Percentiles rank a stretch among this genome's conserved stretches.
These are phyloP conservation scores for Aspergillus oerlinghausenensis DNA, from an alignment of 2,329 filamentous ascomycete genomes.

Conservation along the genomic window DNA sequence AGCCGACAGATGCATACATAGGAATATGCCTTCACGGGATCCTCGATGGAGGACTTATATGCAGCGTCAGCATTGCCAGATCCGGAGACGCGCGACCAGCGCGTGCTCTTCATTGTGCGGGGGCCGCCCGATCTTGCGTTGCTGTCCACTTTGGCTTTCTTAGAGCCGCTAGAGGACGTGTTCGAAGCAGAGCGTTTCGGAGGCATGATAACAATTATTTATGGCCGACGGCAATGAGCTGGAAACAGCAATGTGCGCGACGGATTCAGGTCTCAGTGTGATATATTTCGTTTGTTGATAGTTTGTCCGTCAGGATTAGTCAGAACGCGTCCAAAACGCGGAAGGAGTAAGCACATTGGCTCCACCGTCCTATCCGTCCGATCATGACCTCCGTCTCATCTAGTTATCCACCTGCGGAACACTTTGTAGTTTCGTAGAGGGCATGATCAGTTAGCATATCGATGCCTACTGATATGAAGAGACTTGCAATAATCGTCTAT, in stretches of 20 bases:
- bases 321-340: not conserved
- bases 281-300: not conserved
- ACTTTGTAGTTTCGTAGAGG: not conserved
- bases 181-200: not conserved
- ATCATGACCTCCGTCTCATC: not conserved
- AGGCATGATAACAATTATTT: not conserved
- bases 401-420: not conserved
- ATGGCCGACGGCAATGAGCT: not conserved
- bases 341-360: not conserved
- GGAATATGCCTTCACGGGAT: not conserved
- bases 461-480: not conserved
- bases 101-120: not conserved
- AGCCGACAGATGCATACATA: conserved; percentile 3
- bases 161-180: not conserved
- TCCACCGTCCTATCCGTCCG: too few species aligned
- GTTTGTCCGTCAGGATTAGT: too few species aligned
- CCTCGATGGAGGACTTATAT: not conserved
- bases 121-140: not conserved
- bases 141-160: not conserved
- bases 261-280: not conserved
- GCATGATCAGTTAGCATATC: not conserved
- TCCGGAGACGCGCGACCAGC: conserved; percentile 22
- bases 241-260: not conserved
- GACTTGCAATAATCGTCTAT: not conserved
- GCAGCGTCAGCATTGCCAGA: conserved; percentile 30